phyloP scores from a whole-genome alignment of 768 basidiomycete genomes.

The Sarcodon aspratus region DNA sequence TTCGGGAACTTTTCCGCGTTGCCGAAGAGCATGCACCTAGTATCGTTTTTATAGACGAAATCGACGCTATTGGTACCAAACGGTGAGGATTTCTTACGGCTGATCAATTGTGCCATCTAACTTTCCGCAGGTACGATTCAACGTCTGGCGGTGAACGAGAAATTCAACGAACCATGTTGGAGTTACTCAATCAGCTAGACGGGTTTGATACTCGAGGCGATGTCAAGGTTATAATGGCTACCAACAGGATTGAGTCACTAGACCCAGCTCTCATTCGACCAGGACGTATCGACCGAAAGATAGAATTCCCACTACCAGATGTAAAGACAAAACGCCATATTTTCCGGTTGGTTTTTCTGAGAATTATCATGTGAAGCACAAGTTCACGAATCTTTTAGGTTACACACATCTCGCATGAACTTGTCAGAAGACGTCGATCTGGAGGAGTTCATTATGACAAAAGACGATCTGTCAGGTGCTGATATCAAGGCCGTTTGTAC shows the following conservation, averaged over 20 bases:
- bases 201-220: slow-evolving; percentile 99
- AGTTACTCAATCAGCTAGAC: slow-evolving; percentile 95
- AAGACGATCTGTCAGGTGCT: slow-evolving; percentile 93
- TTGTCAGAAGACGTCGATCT: slow-evolving; percentile 80
- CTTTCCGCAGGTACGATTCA: slow-evolving; percentile 73
- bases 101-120: neutral
- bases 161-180: slow-evolving; percentile 98
- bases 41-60: slow-evolving; percentile 99
- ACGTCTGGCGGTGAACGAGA: slow-evolving; percentile 98
- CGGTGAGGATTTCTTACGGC: slow-evolving; percentile 38
- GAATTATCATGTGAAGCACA: neutral
- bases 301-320: slow-evolving; percentile 95
- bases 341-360: slow-evolving; percentile 52
- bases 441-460: slow-evolving; percentile 91
- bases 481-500: slow-evolving; percentile 99
- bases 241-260: slow-evolving; percentile 92
- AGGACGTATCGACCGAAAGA: slow-evolving; percentile 97
- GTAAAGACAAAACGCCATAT: slow-evolving; percentile 99
- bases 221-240: slow-evolving; percentile 99
- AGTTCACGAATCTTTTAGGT: slow-evolving; percentile 24
- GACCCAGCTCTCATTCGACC: slow-evolving; percentile 98
- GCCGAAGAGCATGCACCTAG: slow-evolving; percentile 97
- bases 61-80: slow-evolving; percentile 97
- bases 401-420: slow-evolving; percentile 95
- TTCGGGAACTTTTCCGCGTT: slow-evolving; percentile 92